Conservation (phyloP, 208 protist genomes). For the Trypanosoma vivax region DNA sequence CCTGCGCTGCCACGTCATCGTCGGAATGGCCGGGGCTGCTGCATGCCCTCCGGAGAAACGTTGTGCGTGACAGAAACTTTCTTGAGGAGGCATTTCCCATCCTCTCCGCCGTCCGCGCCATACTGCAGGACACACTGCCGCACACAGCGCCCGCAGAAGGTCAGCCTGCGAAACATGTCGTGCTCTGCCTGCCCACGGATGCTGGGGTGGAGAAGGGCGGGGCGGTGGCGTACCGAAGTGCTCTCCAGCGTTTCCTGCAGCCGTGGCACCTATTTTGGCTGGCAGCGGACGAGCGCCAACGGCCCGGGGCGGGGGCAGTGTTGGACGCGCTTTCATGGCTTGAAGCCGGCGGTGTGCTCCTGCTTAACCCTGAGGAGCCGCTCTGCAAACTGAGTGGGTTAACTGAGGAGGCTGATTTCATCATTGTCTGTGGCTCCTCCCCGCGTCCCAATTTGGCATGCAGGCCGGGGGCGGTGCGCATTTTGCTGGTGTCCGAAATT, state of each 20-base stretch:
- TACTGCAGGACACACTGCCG: constrained; percentile 39
- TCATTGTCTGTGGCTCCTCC: constrained; percentile 56
- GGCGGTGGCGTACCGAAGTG: constrained; percentile 27
- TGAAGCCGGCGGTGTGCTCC: constrained; percentile 47
- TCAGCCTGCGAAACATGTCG: constrained; percentile 13
- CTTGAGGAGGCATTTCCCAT: constrained; percentile 56
- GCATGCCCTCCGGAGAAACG: constrained; percentile 25
- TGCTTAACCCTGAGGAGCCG: constrained; percentile 49
- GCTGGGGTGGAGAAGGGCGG: constrained; percentile 16
- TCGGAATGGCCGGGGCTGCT: constrained; percentile 15
- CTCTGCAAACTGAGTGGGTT: constrained; percentile 38
- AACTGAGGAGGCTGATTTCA: constrained; percentile 52
- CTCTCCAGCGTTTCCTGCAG: constrained; percentile 41
- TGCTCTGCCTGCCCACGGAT: constrained; percentile 39
- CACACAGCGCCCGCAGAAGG: background rate
- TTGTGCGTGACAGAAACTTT: constrained; percentile 27
- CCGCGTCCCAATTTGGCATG: constrained; percentile 28
- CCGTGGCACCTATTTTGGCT: constrained; percentile 41
- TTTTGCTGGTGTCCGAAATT: constrained; percentile 9
- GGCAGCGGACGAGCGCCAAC: constrained; percentile 3
- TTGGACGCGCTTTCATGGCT: constrained; percentile 25
- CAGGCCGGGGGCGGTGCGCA: background rate
- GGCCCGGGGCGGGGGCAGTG: background rate
- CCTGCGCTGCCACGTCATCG: constrained; percentile 27
- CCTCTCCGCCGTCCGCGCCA: constrained; percentile 40